phyloP scores from a whole-genome alignment of 495 filamentous ascomycete species.

The Hyaloscypha finlandica region DNA sequence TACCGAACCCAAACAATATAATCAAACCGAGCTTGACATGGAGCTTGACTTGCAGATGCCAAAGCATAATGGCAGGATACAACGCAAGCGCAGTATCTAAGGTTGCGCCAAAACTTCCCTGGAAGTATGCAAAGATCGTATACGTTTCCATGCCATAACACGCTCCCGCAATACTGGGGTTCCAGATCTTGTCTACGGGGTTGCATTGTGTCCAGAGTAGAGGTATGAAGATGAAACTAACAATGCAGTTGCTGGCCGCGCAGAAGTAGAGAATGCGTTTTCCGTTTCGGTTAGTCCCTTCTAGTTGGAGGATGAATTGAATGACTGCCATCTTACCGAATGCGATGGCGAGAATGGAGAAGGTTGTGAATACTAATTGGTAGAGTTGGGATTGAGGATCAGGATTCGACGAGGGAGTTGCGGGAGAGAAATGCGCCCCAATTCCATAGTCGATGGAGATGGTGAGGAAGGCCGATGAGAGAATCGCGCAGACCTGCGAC shows the following conservation, averaged over 20 bases:
- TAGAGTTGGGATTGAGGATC: constrained; percentile 23
- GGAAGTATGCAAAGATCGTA: constrained; percentile 16
- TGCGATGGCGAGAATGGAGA: constrained; percentile 21
- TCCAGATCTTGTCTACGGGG: constrained; percentile 21
- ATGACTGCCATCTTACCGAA: constrained; percentile 27
- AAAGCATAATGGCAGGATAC: constrained; percentile 47
- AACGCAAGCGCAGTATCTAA: constrained; percentile 51
- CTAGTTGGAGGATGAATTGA: constrained; percentile 27
- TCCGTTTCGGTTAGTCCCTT: constrained; percentile 21
- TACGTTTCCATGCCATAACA: constrained; percentile 16
- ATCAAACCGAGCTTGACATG: constrained; percentile 51
- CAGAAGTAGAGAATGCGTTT: constrained; percentile 21
- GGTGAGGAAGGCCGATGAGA: constrained; percentile 20
- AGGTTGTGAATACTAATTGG: constrained; percentile 24
- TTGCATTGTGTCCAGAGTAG: constrained; percentile 23
- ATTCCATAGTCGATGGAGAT: constrained; percentile 19
- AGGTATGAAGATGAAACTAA: constrained; percentile 24
- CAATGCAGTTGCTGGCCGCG: constrained; percentile 18
- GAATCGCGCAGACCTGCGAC: constrained; percentile 20
- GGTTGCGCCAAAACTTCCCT: constrained; percentile 41
- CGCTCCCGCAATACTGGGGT: constrained; percentile 15
- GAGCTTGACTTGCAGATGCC: constrained; percentile 43
- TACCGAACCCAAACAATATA: constrained; percentile 46
- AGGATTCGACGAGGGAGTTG: constrained; percentile 17
- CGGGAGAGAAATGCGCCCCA: constrained; percentile 21